Percentiles rank a stretch among this genome's conserved stretches.
These are phyloP conservation scores for Amphirosellinia nigrospora DNA, from an alignment of 495 filamentous ascomycete genomes.

Conservation along the genomic window DNA sequence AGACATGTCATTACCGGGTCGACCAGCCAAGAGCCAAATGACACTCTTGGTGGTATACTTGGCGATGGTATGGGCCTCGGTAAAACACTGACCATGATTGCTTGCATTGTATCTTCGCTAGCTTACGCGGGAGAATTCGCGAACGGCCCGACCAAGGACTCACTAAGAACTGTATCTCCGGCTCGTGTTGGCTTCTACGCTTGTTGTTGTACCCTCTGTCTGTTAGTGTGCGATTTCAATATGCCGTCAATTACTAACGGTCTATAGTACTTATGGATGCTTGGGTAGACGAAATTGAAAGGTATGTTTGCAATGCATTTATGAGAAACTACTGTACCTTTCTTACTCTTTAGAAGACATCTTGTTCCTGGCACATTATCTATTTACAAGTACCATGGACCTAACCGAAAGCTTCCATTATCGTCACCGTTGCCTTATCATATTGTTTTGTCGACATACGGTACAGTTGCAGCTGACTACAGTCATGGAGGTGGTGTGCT, in stretches of 20 bases:
- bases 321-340: background rate
- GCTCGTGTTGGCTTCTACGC: background rate
- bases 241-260: background rate
- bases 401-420: conserved; percentile 19
- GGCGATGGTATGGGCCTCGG: conserved; percentile 32
- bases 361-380: conserved; percentile 27
- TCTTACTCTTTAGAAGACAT: conserved; percentile 10
- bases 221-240: background rate
- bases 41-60: conserved; percentile 3
- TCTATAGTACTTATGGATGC: background rate
- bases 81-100: conserved; percentile 43
- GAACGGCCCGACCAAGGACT: background rate
- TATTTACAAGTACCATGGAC: conserved; percentile 39
- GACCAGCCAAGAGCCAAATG: conserved; percentile 12
- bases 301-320: background rate
- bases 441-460: conserved; percentile 45
- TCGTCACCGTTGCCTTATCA: conserved; percentile 31
- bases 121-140: conserved; percentile 30
- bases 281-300: conserved; percentile 6
- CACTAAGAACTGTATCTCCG: background rate
- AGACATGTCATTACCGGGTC: conserved; percentile 14
- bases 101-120: conserved; percentile 28
- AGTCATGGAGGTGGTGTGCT: conserved; percentile 38
- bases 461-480: conserved; percentile 39
- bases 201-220: conserved; percentile 2